Evolutionary conservation across 192 early-diverging fungal species (phyloP).

Genomic region (Pilaira anomala): DNA sequence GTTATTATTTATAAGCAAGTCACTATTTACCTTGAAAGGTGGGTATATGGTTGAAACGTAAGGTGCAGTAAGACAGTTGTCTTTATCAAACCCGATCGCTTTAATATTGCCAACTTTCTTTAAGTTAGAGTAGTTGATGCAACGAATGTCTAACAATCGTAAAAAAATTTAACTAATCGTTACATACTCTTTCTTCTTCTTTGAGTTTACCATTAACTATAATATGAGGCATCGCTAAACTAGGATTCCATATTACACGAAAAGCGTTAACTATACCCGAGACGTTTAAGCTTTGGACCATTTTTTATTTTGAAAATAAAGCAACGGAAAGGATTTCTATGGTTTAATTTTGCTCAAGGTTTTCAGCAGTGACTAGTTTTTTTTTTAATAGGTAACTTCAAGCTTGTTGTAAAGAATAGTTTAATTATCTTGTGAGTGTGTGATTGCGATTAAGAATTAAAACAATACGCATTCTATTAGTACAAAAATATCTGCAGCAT

Average conservation of each 20-base stretch:
- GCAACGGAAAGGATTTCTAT: too few relatives aligned
- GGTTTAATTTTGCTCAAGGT: too few relatives aligned
- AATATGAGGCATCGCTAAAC: constrained; percentile 74
- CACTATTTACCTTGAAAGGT: constrained; percentile 55
- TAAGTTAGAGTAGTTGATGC: constrained; percentile 62
- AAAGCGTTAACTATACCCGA: constrained; percentile 57
- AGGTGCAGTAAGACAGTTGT: constrained; percentile 91
- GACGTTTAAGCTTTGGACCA: constrained; percentile 81
- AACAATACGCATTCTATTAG: too few relatives aligned
- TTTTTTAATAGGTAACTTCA: too few relatives aligned
- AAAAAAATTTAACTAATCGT: neutral
- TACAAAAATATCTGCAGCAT: too few relatives aligned
- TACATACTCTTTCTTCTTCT: neutral
- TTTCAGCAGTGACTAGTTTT: too few relatives aligned
- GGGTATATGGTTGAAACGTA: constrained; percentile 69
- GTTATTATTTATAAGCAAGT: neutral
- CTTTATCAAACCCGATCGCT: constrained; percentile 93
- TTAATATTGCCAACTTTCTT: constrained; percentile 54
- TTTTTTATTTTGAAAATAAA: constrained; percentile 20
- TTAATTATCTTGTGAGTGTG: too few relatives aligned
- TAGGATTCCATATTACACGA: constrained; percentile 56
- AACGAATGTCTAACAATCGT: constrained; percentile 74
- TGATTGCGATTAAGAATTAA: too few relatives aligned
- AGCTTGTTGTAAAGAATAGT: too few relatives aligned
- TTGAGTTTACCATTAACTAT: constrained; percentile 59